Conservation (phyloP, 495 filamentous ascomycete species). For the Neurospora pannonica region DNA sequence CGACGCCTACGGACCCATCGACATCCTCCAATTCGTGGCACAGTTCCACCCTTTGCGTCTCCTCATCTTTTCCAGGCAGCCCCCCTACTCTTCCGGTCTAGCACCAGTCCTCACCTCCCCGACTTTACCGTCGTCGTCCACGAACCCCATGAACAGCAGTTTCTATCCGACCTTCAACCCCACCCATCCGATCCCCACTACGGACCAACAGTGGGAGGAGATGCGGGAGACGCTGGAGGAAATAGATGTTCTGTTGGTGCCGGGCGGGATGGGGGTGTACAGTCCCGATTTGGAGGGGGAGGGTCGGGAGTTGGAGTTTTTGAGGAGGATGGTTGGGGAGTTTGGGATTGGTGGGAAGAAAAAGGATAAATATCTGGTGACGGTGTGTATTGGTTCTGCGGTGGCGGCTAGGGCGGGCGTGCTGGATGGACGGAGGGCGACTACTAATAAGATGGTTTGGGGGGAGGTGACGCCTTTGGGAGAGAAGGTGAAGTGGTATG, state of each 20-base stretch:
- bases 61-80: constrained; percentile 26
- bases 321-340: constrained; percentile 21
- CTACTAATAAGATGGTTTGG: constrained; percentile 53
- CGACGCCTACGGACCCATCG: constrained; percentile 48
- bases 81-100: constrained; percentile 14
- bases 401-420: constrained; percentile 40
- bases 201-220: not conserved
- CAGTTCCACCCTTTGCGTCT: constrained; percentile 23
- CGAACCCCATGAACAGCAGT: constrained; percentile 11
- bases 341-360: not conserved
- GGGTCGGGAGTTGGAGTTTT: constrained; percentile 15
- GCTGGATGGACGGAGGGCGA: constrained; percentile 40
- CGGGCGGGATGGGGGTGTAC: constrained; percentile 33
- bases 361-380: constrained; percentile 38
- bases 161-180: constrained; percentile 34
- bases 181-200: constrained; percentile 39
- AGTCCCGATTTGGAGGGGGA: not conserved
- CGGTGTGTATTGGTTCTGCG: constrained; percentile 42
- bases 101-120: constrained; percentile 35
- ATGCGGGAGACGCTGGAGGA: constrained; percentile 8
- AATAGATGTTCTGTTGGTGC: constrained; percentile 48
- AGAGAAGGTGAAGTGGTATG: constrained; percentile 13
- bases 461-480: constrained; percentile 9
- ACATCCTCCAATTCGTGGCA: constrained; percentile 43
- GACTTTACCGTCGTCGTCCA: not conserved